A percentile compares a stretch with the other conserved stretches of the same genome.
phyloP scores from a whole-genome alignment of 2,329 filamentous ascomycete genomes.

The Calonectria hawksworthii region DNA sequence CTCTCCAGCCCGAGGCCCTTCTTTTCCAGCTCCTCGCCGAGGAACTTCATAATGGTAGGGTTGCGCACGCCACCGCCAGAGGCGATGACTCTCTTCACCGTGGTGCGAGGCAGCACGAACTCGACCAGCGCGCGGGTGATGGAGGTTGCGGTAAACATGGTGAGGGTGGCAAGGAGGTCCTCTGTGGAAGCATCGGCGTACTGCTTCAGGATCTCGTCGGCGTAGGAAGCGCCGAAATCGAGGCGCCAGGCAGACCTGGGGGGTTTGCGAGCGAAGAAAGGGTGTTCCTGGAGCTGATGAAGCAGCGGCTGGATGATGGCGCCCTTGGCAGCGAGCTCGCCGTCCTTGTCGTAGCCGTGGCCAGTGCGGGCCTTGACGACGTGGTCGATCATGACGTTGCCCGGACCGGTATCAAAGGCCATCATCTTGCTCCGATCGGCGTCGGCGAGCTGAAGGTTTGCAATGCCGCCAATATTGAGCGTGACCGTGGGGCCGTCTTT shows the following conservation, averaged over 20 bases:
- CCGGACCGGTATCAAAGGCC: constrained; percentile 49
- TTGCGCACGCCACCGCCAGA: constrained; percentile 47
- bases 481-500: constrained; percentile 42
- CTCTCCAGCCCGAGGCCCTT: constrained; percentile 34
- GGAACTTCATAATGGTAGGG: constrained; percentile 38
- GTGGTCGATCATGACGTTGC: constrained; percentile 50
- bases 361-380: constrained; percentile 44
- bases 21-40: constrained; percentile 28
- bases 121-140: constrained; percentile 42
- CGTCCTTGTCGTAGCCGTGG: constrained; percentile 44
- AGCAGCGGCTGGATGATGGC: constrained; percentile 38
- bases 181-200: constrained; percentile 2
- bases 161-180: constrained; percentile 10
- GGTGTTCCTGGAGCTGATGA: constrained; percentile 37
- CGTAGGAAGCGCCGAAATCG: constrained; percentile 46
- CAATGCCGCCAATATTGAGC: constrained; percentile 50
- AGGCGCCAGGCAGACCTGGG: constrained; percentile 47
- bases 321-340: constrained; percentile 44
- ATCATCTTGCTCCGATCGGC: constrained; percentile 48
- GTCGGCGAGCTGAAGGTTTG: constrained; percentile 48
- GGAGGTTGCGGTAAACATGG: constrained; percentile 22
- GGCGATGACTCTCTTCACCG: constrained; percentile 39
- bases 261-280: constrained; percentile 45
- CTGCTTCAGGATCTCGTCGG: constrained; percentile 35
- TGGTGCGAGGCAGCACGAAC: constrained; percentile 41